Evolutionary conservation across 352 stramenopile species (phyloP), one percentile per base, ranked within the genome.

Genomic region (Lagenidium sp.): DNA sequence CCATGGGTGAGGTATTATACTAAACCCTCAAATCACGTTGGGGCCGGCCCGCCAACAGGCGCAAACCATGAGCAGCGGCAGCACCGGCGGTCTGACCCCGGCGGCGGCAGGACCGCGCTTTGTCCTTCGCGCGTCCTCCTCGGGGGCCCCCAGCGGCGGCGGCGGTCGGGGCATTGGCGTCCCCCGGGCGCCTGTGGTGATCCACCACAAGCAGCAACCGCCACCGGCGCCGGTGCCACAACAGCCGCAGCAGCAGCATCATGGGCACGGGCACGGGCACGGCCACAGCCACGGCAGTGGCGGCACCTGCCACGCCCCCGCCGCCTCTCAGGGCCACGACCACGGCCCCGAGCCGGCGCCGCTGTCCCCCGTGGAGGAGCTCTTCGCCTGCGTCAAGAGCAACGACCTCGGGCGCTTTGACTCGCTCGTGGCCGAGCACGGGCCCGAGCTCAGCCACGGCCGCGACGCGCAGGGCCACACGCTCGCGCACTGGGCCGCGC

Each of bases 391-490:
- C 37, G 62, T 66, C 19, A 86, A 80, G 47, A 65, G 43, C 32
- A 78, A 80, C 48, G 53, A 88, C 51, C 49, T 86, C 21, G 36
- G 43, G 36, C 57, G 65, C 2, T 79, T 87, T 41, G 55, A 71
- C 24, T 59, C 70, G 47, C 38, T 91, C 28, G 52, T 78, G 16
- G 53, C 50, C 11, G 39, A 67, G 25, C 61, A 78, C 42, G 66
- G 63, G 36, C 50, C 59, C 24, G 42, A 67, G 38, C 19, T 86
- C 26, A 57, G 57, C 36, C 57, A 45, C 2, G 28, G 52, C 26
- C 58, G 68, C 26, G 78, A 91, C 47, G 43, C 63, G 1, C 65
- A 77, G 51, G 78, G 78, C 36, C 76, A 91, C 58, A 86, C 78
- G 34, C 41, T 86, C 26, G 53, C 63, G 22, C 78, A 91, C 53